Evolutionary conservation across 176 grass and related monocot species (phyloP).

Genomic region (Eragrostis curvula): DNA sequence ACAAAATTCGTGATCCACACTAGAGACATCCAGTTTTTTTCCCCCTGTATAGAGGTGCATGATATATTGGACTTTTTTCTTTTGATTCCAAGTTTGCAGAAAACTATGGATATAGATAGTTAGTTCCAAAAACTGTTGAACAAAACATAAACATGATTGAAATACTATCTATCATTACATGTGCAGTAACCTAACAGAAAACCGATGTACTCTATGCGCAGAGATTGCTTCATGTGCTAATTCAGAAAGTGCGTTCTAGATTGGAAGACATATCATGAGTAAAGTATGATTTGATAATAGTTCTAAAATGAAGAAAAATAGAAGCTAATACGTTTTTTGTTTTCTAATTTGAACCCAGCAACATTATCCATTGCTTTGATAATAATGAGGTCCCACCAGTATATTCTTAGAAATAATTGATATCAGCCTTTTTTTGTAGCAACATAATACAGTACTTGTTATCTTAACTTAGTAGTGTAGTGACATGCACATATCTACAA

Average conservation of each 20-base stretch:
- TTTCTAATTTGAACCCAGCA: not conserved
- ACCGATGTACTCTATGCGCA: not conserved
- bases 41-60: not conserved
- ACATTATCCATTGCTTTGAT: not conserved
- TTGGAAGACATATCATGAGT: not conserved
- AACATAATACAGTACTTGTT: not conserved
- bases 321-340: not conserved
- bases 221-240: not conserved
- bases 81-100: not conserved
- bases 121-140: not conserved
- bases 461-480: not conserved
- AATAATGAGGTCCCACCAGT: not conserved
- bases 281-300: not conserved
- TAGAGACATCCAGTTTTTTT: not conserved
- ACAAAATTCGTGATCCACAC: not conserved
- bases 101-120: not conserved
- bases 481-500: not conserved
- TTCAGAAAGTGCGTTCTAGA: not conserved
- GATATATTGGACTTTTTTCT: not conserved
- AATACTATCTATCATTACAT: slow-evolving; percentile 13
- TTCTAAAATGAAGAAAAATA: not conserved
- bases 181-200: not conserved
- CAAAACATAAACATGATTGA: not conserved
- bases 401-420: not conserved
- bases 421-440: not conserved